Conservation (phyloP, 352 stramenopile species). For the Bremia lactucae region DNA sequence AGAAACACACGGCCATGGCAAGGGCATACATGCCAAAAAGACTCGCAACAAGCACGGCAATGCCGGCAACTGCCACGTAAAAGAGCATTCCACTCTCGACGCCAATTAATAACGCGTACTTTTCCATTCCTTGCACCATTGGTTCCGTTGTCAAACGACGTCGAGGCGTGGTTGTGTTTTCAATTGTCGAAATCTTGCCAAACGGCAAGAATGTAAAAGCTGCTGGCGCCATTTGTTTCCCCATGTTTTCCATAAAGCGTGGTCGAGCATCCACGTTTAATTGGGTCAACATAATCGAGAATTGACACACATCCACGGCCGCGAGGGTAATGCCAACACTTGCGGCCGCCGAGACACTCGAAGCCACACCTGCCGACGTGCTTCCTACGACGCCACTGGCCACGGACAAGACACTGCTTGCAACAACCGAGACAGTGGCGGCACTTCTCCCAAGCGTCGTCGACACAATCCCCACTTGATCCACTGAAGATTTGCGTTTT, state of each 20-base stretch:
- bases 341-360: conserved; percentile 42
- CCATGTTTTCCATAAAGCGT: conserved; percentile 68
- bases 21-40: conserved; percentile 40
- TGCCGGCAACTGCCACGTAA: conserved; percentile 63
- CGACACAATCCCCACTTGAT: conserved; percentile 54
- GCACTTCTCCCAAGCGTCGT: conserved; percentile 44
- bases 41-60: conserved; percentile 32
- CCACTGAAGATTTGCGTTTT: conserved; percentile 40
- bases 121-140: conserved; percentile 65
- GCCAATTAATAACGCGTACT: conserved; percentile 62
- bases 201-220: conserved; percentile 61
- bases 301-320: conserved; percentile 69
- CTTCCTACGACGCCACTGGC: conserved; percentile 44
- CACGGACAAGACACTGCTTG: conserved; percentile 51
- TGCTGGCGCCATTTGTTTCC: conserved; percentile 51
- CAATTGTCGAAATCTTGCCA: conserved; percentile 31
- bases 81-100: conserved; percentile 73
- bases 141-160: conserved; percentile 11
- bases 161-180: conserved; percentile 1
- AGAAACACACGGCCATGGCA: conserved; percentile 34
- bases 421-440: conserved; percentile 47
- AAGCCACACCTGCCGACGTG: conserved; percentile 43
- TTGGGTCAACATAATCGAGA: conserved; percentile 77
- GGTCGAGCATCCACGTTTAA: conserved; percentile 72
- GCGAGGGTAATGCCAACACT: conserved; percentile 61